Evolutionary conservation across 306 rosid species (phyloP).

Genomic region (Rosa lucieae): DNA sequence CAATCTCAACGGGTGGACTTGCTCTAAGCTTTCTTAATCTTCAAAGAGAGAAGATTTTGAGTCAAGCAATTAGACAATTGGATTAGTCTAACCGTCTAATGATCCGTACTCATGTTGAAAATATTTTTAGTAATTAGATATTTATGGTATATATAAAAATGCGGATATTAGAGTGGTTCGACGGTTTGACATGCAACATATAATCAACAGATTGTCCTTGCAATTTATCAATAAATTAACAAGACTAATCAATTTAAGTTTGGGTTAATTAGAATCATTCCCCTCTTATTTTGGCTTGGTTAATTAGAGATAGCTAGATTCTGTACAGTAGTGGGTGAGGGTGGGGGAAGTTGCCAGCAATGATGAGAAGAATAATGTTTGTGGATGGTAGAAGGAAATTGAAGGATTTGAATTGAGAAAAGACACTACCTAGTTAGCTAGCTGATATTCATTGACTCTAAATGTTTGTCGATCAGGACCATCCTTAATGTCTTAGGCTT

Average conservation of each 20-base stretch:
- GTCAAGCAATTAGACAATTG: too few species aligned
- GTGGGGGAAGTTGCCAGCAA: slow-evolving; percentile 37
- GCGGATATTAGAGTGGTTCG: too few species aligned
- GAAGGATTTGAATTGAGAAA: not conserved
- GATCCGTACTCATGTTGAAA: too few species aligned
- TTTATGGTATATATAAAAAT: too few species aligned
- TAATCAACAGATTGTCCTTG: not conserved
- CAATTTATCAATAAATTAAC: not conserved
- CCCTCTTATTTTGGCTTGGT: not conserved
- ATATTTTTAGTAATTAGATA: too few species aligned
- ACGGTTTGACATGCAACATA: too few species aligned
- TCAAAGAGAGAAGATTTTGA: too few species aligned
- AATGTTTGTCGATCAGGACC: not conserved
- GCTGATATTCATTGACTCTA: not conserved
- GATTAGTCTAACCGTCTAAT: too few species aligned
- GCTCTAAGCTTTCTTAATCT: not conserved
- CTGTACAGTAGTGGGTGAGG: slow-evolving; percentile 31
- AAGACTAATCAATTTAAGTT: not conserved
- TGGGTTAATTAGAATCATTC: not conserved
- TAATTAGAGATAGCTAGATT: slow-evolving; percentile 8
- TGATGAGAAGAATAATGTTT: slow-evolving; percentile 47
- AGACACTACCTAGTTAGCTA: slow-evolving; percentile 11
- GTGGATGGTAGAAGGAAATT: slow-evolving; percentile 15
- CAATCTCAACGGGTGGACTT: too few species aligned
- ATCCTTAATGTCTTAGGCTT: not conserved